Evolutionary conservation across 2,329 filamentous ascomycete genomes (phyloP).

Genomic region (Trichoderma simmonsii): DNA sequence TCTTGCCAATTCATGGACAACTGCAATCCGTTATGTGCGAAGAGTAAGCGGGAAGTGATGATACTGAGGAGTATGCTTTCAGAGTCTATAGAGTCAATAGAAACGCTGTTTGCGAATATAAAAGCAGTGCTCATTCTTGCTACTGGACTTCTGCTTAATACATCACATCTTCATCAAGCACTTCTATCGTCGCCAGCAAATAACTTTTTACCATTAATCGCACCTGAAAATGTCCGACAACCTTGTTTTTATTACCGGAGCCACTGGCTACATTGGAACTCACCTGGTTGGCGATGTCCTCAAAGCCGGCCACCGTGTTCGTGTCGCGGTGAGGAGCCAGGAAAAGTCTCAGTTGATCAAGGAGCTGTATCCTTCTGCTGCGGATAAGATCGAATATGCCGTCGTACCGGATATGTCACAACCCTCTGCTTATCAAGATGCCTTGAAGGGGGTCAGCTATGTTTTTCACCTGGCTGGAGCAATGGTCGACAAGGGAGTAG

Average conservation of each 20-base stretch:
- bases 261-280: slow-evolving; percentile 22
- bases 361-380: not conserved
- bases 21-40: not conserved
- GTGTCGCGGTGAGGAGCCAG: slow-evolving; percentile 18
- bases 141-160: not conserved
- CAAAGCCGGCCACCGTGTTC: slow-evolving; percentile 19
- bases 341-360: slow-evolving; percentile 15
- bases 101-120: not conserved
- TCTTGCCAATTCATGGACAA: not conserved
- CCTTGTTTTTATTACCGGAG: slow-evolving; percentile 21
- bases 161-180: not conserved
- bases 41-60: not conserved
- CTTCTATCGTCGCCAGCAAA: not conserved
- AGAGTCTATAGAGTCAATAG: not conserved
- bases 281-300: slow-evolving; percentile 14
- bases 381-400: slow-evolving; percentile 16
- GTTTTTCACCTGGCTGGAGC: slow-evolving; percentile 31
- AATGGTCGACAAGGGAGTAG: slow-evolving; percentile 19
- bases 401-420: slow-evolving; percentile 21
- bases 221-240: not conserved
- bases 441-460: slow-evolving; percentile 34
- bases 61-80: not conserved
- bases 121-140: not conserved
- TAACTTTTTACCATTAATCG: not conserved
- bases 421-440: slow-evolving; percentile 37